Evolutionary conservation across 2,329 filamentous ascomycete genomes (phyloP), one percentile per base, ranked within the genome.

Genomic region (Aureobasidium zeae): DNA sequence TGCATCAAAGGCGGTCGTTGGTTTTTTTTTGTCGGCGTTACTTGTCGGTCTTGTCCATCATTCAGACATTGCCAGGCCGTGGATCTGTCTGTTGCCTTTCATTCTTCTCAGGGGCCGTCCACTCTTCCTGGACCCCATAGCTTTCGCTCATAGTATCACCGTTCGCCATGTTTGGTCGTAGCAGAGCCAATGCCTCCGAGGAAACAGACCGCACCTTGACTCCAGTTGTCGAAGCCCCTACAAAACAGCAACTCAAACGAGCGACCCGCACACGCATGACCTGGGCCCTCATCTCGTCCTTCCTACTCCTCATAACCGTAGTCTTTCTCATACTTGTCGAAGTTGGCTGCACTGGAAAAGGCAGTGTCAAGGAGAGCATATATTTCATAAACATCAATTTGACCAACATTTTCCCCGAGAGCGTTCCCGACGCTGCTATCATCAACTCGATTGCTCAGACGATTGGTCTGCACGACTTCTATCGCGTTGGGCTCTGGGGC

Each of bases 391-490:
- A 81, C 54, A 76, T 95, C 55, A 76, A 94, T 63, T 73, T 95
- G 36, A 76, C 83, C 53, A 75, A 93, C 55, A 82, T 95, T 58
- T 81, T 94, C 45, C 83, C 83, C 0, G 68, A 77, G 24, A 77
- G 75, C 4, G 74, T 85, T 12, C 81, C 82, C 30, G 82, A 87
- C 58, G 77, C 79, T 8, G 66, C 73, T 17, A 72, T 94, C 33
- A 82, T 94, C 63, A 94, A 94, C 68, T 86, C 80, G 33, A 87
- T 94, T 52, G 86, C 87, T 3, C 80, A 85, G 39, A 85, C 82
- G 16, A 70, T 95, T 43, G 89, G 88, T 21, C 72, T 95, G 36
- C 86, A 94, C 60, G 89, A 95, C 63, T 95, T 94, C 65, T 95
- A 95, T 63, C 83, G 87, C 55, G 83, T 94, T 20, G 88, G 88